These are phyloP conservation scores for Acer negundo DNA, from an alignment of 345 rosid genomes.

Conservation along the genomic window DNA sequence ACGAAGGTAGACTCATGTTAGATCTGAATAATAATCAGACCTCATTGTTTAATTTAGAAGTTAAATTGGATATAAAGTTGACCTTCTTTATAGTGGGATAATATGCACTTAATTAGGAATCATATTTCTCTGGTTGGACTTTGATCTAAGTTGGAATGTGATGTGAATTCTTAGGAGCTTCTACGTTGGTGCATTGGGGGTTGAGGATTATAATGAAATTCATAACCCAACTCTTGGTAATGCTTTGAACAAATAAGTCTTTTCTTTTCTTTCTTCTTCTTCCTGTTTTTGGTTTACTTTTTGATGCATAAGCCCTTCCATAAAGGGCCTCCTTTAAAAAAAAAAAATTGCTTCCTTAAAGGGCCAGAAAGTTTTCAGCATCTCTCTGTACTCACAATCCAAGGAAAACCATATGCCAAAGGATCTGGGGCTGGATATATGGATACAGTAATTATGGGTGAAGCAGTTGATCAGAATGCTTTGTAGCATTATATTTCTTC, in stretches of 20 bases:
- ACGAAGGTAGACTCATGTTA: background rate
- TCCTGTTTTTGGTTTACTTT: background rate
- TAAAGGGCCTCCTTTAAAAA: background rate
- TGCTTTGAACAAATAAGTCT: background rate
- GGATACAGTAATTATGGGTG: background rate
- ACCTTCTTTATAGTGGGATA: background rate
- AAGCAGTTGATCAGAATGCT: background rate
- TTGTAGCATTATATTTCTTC: background rate
- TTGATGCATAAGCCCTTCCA: background rate
- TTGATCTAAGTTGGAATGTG: conserved; percentile 7
- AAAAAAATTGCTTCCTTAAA: background rate
- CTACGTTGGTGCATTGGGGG: background rate
- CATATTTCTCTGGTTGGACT: background rate
- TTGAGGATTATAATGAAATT: conserved; percentile 11
- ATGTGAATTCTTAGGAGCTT: conserved; percentile 11
- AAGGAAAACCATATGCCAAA: background rate
- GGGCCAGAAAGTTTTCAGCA: background rate
- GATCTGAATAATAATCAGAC: background rate
- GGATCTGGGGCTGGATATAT: background rate
- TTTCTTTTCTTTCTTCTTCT: background rate
- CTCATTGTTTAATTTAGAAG: background rate
- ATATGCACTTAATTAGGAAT: conserved; percentile 1
- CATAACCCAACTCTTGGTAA: background rate
- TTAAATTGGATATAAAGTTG: background rate
- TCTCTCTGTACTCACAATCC: background rate